These are phyloP conservation scores for Mayamaea pseudoterrestris DNA, from an alignment of 108 stramenopile species.

Conservation along the genomic window DNA sequence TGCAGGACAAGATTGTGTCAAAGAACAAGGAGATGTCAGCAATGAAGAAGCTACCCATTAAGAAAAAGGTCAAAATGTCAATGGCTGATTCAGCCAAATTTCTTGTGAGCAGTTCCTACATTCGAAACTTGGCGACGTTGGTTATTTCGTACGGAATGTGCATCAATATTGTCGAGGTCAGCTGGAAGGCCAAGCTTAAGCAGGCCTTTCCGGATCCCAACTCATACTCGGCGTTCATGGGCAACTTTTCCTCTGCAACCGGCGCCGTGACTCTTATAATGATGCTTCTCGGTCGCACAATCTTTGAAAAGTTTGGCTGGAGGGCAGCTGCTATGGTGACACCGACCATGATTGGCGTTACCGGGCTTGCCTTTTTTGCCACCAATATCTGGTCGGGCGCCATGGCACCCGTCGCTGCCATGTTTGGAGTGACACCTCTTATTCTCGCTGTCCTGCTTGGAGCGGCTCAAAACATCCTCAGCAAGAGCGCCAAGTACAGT, in stretches of 20 bases:
- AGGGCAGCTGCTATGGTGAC: conserved; percentile 87
- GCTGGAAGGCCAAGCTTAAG: conserved; percentile 98
- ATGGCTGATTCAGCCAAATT: conserved; percentile 87
- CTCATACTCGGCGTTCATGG: conserved; percentile 98
- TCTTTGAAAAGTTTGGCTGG: conserved; percentile 93
- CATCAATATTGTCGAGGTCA: conserved; percentile 98
- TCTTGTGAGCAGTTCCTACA: conserved; percentile 83
- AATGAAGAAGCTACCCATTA: conserved; percentile 32
- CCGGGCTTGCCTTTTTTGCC: conserved; percentile 86
- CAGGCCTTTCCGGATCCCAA: conserved; percentile 93
- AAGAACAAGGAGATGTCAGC: conserved; percentile 33
- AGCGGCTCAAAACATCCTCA: conserved; percentile 90
- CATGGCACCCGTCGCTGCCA: conserved; percentile 60
- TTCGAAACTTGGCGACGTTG: conserved; percentile 81
- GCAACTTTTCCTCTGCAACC: conserved; percentile 91
- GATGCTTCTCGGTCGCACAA: conserved; percentile 91
- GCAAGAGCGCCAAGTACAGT: conserved; percentile 91
- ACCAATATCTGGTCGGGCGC: conserved; percentile 69
- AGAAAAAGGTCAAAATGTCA: conserved; percentile 81
- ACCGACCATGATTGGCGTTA: conserved; percentile 79
- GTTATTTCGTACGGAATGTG: conserved; percentile 97
- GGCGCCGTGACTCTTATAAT: conserved; percentile 90
- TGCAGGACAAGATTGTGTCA: conserved; percentile 79
- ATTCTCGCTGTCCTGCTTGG: conserved; percentile 94
- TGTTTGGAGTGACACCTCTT: conserved; percentile 84